phyloP scores from a whole-genome alignment of 805 yeast genomes.

The Monosporozyma unispora region DNA sequence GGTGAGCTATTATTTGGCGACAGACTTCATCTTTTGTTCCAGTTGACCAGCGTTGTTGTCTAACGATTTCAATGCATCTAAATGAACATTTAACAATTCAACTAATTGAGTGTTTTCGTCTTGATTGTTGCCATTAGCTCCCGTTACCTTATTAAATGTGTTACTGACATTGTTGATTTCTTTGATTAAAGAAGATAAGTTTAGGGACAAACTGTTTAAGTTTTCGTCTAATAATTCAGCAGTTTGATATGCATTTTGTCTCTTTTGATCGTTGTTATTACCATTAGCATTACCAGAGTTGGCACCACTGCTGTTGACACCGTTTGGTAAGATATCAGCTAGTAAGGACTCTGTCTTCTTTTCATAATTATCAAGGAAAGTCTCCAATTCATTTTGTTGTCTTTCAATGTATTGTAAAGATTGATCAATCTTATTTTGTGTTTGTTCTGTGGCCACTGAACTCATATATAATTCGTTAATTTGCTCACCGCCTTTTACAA shows the following conservation, averaged over 20 bases:
- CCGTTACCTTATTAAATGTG: constrained; percentile 57
- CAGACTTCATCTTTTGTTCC: constrained; percentile 50
- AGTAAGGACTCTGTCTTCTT: constrained; percentile 31
- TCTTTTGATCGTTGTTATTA: constrained; percentile 58
- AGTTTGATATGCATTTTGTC: constrained; percentile 80
- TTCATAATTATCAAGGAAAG: constrained; percentile 74
- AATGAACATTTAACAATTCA: constrained; percentile 73
- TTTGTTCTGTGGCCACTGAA: constrained; percentile 72
- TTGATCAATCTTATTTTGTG: constrained; percentile 80
- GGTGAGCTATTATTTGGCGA: constrained; percentile 14
- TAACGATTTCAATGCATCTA: constrained; percentile 82
- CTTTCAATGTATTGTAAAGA: constrained; percentile 75
- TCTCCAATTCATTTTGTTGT: constrained; percentile 88
- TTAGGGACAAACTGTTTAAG: constrained; percentile 66
- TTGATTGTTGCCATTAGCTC: constrained; percentile 26
- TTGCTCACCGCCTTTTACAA: constrained; percentile 80
- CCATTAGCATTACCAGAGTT: constrained; percentile 18
- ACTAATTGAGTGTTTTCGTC: constrained; percentile 55
- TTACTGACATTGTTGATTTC: constrained; percentile 81
- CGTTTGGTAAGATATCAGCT: constrained; percentile 29
- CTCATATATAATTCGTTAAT: constrained; percentile 70
- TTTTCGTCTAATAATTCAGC: constrained; percentile 82
- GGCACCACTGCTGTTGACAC: constrained; percentile 12
- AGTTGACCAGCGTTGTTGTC: constrained; percentile 64
- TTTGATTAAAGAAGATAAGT: constrained; percentile 62